phyloP scores from a whole-genome alignment of 768 basidiomycete genomes.

The Pulveroboletus ravenelii region DNA sequence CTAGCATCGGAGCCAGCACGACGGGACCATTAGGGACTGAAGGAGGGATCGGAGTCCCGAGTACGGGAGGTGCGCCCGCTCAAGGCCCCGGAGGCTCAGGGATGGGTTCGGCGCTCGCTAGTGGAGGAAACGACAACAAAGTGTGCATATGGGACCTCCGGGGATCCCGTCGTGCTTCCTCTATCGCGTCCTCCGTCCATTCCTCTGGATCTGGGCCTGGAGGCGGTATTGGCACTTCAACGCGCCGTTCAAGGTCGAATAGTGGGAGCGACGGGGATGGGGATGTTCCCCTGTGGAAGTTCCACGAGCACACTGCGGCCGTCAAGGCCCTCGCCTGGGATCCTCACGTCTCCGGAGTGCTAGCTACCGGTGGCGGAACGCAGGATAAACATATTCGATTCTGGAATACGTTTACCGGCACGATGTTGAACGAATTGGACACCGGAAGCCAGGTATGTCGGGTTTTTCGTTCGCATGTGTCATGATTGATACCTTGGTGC shows the following conservation, averaged over 20 bases:
- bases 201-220: conserved; percentile 29
- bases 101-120: conserved; percentile 65
- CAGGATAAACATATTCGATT: conserved; percentile 97
- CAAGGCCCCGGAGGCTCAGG: conserved; percentile 28
- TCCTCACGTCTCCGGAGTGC: conserved; percentile 84
- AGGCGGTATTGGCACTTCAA: conserved; percentile 21
- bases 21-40: conserved; percentile 24
- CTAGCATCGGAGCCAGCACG: conserved; percentile 3
- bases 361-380: conserved; percentile 97
- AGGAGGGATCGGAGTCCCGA: conserved; percentile 18
- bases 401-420: conserved; percentile 90
- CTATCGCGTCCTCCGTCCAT: conserved; percentile 22
- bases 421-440: conserved; percentile 81
- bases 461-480: neutral
- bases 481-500: conserved; percentile 7
- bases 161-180: conserved; percentile 44
- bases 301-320: conserved; percentile 94
- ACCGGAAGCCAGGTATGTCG: conserved; percentile 85
- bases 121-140: conserved; percentile 98
- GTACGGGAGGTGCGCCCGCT: conserved; percentile 21
- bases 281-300: conserved; percentile 82
- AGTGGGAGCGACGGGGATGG: conserved; percentile 31
- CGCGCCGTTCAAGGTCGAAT: conserved; percentile 23
- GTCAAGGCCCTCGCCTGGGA: conserved; percentile 99
- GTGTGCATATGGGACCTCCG: conserved; percentile 95